Conservation (phyloP, 2,329 filamentous ascomycete species). For the Talaromyces pinophilus region DNA sequence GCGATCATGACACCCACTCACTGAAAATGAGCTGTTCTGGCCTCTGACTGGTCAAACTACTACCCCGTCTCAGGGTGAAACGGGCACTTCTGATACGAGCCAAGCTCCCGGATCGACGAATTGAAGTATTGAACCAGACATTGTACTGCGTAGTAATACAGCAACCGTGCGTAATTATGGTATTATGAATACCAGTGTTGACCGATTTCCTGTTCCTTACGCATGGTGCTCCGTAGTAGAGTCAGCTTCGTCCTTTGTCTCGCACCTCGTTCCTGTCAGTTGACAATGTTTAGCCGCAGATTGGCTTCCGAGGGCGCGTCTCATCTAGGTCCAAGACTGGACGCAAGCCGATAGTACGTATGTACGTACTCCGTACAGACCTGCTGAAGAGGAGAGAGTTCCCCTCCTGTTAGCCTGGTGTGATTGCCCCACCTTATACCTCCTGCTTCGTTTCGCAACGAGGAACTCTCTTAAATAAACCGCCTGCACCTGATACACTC, state of each 20-base stretch:
- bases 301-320: constrained; percentile 8
- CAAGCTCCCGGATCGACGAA: constrained; percentile 19
- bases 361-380: background rate
- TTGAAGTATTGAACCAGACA: constrained; percentile 7
- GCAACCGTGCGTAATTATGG: background rate
- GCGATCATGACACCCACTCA: background rate
- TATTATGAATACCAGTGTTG: background rate
- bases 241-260: background rate
- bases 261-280: constrained; percentile 1
- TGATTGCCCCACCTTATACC: constrained; percentile 23
- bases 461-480: constrained; percentile 2
- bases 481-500: constrained; percentile 1
- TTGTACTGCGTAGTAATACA: background rate
- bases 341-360: background rate
- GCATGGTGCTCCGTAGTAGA: background rate
- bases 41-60: background rate
- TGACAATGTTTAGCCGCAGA: constrained; percentile 5
- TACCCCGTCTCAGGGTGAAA: constrained; percentile 10
- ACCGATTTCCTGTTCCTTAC: constrained; percentile 10
- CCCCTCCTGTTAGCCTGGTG: constrained; percentile 19
- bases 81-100: constrained; percentile 5
- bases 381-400: background rate
- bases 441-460: constrained; percentile 21
- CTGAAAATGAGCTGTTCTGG: background rate
- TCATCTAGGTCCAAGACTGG: constrained; percentile 10